These are phyloP conservation scores for Leccinum ochraceum DNA, from an alignment of 768 basidiomycete species.

Conservation along the genomic window DNA sequence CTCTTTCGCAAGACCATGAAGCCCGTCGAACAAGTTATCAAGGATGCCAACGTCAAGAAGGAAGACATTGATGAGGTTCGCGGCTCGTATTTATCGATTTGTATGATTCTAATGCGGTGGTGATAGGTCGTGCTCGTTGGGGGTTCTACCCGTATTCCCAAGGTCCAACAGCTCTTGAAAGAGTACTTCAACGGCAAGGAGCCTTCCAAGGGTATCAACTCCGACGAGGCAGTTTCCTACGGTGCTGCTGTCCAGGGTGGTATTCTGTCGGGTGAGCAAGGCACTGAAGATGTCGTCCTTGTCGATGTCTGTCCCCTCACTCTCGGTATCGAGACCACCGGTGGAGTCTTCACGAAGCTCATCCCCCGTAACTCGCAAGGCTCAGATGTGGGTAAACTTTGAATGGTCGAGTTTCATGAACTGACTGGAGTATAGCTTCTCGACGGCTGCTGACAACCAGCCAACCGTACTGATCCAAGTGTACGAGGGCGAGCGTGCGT, in stretches of 20 bases:
- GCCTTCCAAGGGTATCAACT: conserved; percentile 98
- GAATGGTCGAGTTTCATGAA: neutral
- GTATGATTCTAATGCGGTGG: neutral
- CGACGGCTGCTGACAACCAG: conserved; percentile 88
- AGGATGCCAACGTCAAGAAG: conserved; percentile 98
- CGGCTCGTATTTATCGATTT: neutral
- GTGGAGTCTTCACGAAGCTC: conserved; percentile 97
- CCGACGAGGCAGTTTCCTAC: conserved; percentile 98
- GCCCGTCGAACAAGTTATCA: conserved; percentile 97
- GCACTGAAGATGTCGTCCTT: conserved; percentile 87
- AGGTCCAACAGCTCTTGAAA: conserved; percentile 97
- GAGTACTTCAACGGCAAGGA: conserved; percentile 97
- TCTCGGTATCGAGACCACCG: conserved; percentile 98
- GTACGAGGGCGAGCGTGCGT: conserved; percentile 93
- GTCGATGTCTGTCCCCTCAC: conserved; percentile 97
- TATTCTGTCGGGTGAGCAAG: conserved; percentile 94
- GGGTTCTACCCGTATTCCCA: conserved; percentile 99
- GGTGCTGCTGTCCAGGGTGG: conserved; percentile 99
- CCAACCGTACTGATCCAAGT: conserved; percentile 97
- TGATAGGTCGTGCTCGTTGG: conserved; percentile 83
- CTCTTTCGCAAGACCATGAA: conserved; percentile 99
- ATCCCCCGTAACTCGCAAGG: conserved; percentile 97
- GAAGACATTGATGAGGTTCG: conserved; percentile 88
- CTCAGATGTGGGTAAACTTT: conserved; percentile 66
- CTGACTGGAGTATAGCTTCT: conserved; percentile 47